These are phyloP conservation scores for Monilinia polystroma DNA, from an alignment of 2,329 filamentous ascomycete species.

Conservation along the genomic window DNA sequence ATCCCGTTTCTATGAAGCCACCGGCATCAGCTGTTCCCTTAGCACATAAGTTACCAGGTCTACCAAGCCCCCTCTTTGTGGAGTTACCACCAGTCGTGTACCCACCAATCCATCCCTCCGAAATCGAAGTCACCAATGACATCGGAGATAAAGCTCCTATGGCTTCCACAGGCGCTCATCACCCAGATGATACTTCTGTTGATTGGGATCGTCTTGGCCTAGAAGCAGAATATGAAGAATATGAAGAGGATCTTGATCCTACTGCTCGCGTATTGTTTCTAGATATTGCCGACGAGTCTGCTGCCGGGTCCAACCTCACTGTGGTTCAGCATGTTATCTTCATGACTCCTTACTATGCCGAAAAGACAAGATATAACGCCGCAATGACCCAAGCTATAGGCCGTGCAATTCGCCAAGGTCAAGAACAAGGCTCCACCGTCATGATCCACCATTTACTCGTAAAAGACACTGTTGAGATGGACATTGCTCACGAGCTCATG, in stretches of 20 bases:
- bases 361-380: constrained; percentile 48
- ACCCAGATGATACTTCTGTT: neutral
- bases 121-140: neutral
- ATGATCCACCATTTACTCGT: constrained; percentile 3
- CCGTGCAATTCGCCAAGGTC: constrained; percentile 57
- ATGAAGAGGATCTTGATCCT: neutral
- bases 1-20: neutral
- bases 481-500: constrained; percentile 2
- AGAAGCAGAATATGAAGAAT: constrained; percentile 39
- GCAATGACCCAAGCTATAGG: constrained; percentile 64
- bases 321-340: constrained; percentile 66
- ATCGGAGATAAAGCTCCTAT: neutral
- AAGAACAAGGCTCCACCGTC: constrained; percentile 37
- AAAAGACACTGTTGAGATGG: constrained; percentile 7
- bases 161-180: neutral
- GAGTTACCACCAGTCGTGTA: neutral
- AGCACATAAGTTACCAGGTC: neutral
- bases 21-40: too few relatives aligned
- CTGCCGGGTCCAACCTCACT: constrained; percentile 62
- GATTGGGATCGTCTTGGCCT: neutral
- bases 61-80: neutral
- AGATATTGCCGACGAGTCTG: constrained; percentile 54
- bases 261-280: constrained; percentile 51
- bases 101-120: neutral
- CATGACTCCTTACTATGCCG: constrained; percentile 52